These are phyloP conservation scores for Babesia ovis DNA, from an alignment of 169 alveolate genomes.

Conservation along the genomic window DNA sequence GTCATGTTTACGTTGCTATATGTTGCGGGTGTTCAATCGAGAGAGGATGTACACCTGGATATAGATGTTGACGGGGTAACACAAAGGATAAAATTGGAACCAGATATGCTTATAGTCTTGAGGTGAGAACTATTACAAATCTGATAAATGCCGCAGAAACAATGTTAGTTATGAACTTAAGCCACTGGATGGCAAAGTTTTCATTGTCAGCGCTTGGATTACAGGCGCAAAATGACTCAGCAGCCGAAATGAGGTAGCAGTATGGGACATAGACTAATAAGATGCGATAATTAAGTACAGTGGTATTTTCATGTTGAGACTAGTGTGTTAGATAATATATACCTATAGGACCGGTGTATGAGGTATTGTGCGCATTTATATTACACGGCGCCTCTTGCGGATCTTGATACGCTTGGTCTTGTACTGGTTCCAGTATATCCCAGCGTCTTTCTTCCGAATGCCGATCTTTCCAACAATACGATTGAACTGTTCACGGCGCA, in stretches of 20 bases:
- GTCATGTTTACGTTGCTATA: constrained; percentile 50
- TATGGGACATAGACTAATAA: neutral
- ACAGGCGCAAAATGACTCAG: constrained; percentile 41
- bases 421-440: constrained; percentile 77
- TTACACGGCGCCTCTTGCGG: constrained; percentile 72
- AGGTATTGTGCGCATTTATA: no score
- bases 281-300: neutral
- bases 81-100: constrained; percentile 1
- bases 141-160: constrained; percentile 17
- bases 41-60: constrained; percentile 4
- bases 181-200: constrained; percentile 12
- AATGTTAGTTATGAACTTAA: constrained; percentile 39
- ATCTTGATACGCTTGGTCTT: constrained; percentile 74
- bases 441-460: constrained; percentile 76
- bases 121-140: constrained; percentile 11
- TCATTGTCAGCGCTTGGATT: constrained; percentile 51
- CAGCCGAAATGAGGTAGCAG: neutral
- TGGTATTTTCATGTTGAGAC: neutral
- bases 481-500: constrained; percentile 73
- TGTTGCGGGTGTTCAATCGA: constrained; percentile 9
- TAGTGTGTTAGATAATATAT: no score
- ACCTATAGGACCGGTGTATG: no score
- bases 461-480: constrained; percentile 78
- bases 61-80: neutral
- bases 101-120: constrained; percentile 34